phyloP scores from a whole-genome alignment of 106 monocot genomes.

The Vanilla planifolia region DNA sequence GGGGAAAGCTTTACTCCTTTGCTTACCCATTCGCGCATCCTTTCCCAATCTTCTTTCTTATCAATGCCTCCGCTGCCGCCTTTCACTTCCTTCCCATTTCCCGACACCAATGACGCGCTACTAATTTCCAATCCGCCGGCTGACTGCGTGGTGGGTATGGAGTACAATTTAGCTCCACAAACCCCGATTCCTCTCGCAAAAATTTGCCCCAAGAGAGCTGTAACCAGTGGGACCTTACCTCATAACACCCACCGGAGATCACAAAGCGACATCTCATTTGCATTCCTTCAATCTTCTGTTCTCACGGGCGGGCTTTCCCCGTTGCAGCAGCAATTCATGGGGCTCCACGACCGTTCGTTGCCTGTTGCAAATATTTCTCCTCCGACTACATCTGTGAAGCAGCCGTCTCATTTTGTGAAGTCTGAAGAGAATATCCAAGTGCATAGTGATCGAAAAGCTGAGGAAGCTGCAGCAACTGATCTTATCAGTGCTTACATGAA shows the following conservation, averaged over 20 bases:
- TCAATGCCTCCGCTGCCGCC: constrained; percentile 17
- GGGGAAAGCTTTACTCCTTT: not conserved
- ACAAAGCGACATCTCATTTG: constrained; percentile 52
- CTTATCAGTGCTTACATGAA: constrained; percentile 81
- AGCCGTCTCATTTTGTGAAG: constrained; percentile 25
- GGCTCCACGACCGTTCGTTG: not conserved
- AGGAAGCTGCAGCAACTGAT: constrained; percentile 42
- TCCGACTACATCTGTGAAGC: not conserved
- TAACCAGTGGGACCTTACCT: constrained; percentile 21
- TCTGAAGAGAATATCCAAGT: constrained; percentile 30
- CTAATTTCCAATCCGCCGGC: constrained; percentile 11
- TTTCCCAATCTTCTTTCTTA: constrained; percentile 31
- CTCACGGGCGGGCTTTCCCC: constrained; percentile 9
- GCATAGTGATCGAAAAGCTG: constrained; percentile 26
- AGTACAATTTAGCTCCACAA: not conserved
- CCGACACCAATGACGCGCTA: constrained; percentile 5
- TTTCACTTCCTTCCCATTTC: not conserved
- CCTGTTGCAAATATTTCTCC: not conserved
- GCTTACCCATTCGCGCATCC: constrained; percentile 20
- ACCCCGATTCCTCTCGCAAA: not conserved
- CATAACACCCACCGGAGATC: constrained; percentile 51
- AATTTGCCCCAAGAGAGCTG: not conserved
- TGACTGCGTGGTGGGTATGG: not conserved
- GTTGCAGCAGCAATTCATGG: constrained; percentile 8
- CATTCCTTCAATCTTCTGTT: constrained; percentile 16